Conservation (phyloP, 805 yeast species). For the Wickerhamiella sergipiensis region DNA sequence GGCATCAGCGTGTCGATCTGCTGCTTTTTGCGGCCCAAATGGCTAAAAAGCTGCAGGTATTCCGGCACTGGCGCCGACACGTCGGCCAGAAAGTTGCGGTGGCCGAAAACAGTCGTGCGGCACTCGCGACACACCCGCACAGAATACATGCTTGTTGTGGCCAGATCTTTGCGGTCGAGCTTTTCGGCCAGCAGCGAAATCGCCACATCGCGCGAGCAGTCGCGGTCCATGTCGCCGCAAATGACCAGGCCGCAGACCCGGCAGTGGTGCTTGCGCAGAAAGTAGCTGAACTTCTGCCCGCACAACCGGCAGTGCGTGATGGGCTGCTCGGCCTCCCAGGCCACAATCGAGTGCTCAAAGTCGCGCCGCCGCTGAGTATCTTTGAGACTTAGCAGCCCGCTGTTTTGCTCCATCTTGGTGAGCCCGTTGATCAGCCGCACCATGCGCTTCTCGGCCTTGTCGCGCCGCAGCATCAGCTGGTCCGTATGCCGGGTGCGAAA, state of each 20-base stretch:
- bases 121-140: conserved; percentile 61
- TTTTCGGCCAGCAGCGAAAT: conserved; percentile 25
- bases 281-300: conserved; percentile 37
- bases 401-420: conserved; percentile 12
- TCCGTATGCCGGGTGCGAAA: conserved; percentile 35
- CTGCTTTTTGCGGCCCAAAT: conserved; percentile 27
- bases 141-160: conserved; percentile 7
- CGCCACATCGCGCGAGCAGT: conserved; percentile 66
- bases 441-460: conserved; percentile 48
- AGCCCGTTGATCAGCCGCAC: conserved; percentile 20
- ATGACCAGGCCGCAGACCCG: conserved; percentile 73
- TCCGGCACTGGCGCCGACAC: conserved; percentile 23
- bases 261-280: conserved; percentile 77
- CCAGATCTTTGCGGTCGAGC: conserved; percentile 10
- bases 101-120: conserved; percentile 44
- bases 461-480: conserved; percentile 36
- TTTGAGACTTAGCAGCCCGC: conserved; percentile 21
- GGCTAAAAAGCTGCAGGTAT: conserved; percentile 30
- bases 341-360: conserved; percentile 36
- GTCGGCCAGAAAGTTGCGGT: conserved; percentile 37
- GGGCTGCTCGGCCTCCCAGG: conserved; percentile 50
- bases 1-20: conserved; percentile 32
- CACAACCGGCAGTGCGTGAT: conserved; percentile 53
- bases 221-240: conserved; percentile 50
- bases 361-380: conserved; percentile 21